Conservation (phyloP, 2,329 filamentous ascomycete species). For the Penicillium brasilianum region DNA sequence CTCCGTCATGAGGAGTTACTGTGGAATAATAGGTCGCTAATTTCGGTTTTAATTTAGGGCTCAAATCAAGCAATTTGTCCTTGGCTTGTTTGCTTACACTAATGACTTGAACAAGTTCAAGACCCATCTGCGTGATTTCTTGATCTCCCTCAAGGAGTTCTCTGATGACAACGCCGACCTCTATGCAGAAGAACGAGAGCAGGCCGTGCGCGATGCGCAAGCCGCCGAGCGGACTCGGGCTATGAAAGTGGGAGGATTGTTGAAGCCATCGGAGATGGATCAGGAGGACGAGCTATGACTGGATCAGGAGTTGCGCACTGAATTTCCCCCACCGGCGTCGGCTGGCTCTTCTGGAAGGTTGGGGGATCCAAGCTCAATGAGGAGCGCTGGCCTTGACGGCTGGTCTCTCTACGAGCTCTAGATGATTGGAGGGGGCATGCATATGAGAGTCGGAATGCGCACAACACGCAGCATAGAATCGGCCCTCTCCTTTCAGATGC, state of each 20-base stretch:
- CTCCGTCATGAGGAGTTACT: not conserved
- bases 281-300: slow-evolving; percentile 86
- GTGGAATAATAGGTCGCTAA: slow-evolving; percentile 15
- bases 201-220: slow-evolving; percentile 83
- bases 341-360: slow-evolving; percentile 30
- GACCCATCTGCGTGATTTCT: slow-evolving; percentile 91
- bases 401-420: slow-evolving; percentile 70
- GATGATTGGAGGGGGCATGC: slow-evolving; percentile 12
- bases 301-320: slow-evolving; percentile 67
- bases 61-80: slow-evolving; percentile 89
- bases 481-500: not conserved
- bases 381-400: slow-evolving; percentile 58
- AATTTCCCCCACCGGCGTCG: slow-evolving; percentile 56
- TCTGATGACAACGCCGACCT: slow-evolving; percentile 93
- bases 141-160: slow-evolving; percentile 97
- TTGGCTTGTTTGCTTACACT: slow-evolving; percentile 85
- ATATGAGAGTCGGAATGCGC: slow-evolving; percentile 2
- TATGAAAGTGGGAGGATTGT: slow-evolving; percentile 90
- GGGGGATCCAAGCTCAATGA: slow-evolving; percentile 28
- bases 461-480: slow-evolving; percentile 15
- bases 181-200: slow-evolving; percentile 91
- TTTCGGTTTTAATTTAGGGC: slow-evolving; percentile 59
- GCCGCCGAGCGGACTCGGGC: slow-evolving; percentile 87
- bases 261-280: slow-evolving; percentile 97
- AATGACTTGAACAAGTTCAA: slow-evolving; percentile 94